Conservation (phyloP, 345 rosid species). For the Arabis hirsuta region DNA sequence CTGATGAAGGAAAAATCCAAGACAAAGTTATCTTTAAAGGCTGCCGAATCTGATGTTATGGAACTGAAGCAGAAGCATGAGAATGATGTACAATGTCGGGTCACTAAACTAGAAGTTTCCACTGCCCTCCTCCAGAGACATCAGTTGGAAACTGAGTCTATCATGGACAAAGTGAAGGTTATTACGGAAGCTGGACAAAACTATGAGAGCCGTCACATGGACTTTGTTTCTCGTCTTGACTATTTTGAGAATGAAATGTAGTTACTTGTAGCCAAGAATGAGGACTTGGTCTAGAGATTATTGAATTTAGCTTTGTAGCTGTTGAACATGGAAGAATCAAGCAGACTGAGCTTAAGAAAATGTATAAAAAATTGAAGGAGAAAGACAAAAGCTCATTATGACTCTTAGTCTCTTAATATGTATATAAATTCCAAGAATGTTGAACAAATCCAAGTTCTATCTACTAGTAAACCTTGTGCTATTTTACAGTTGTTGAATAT, state of each 20-base stretch:
- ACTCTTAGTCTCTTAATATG: conserved; percentile 78
- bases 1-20: conserved; percentile 58
- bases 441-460: conserved; percentile 15
- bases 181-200: conserved; percentile 63
- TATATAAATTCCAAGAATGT: conserved; percentile 38
- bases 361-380: conserved; percentile 56
- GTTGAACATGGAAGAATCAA: conserved; percentile 63
- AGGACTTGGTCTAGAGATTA: conserved; percentile 58
- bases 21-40: conserved; percentile 48
- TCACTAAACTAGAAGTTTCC: conserved; percentile 56
- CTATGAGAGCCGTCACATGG: conserved; percentile 51
- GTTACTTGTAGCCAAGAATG: conserved; percentile 58
- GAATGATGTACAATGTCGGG: conserved; percentile 49
- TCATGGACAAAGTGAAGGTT: conserved; percentile 55
- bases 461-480: too few species aligned
- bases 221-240: conserved; percentile 60
- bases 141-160: conserved; percentile 62
- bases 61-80: conserved; percentile 64
- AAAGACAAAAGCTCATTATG: conserved; percentile 96
- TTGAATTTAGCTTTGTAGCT: conserved; percentile 51
- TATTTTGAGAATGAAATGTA: conserved; percentile 59
- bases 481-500: too few species aligned
- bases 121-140: conserved; percentile 58
- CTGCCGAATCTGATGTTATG: conserved; percentile 55
- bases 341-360: conserved; percentile 81